A percentile compares a stretch with the other conserved stretches of the same genome.
These are phyloP conservation scores for Candida morakotiae DNA, from an alignment of 805 yeast species.

Conservation along the genomic window DNA sequence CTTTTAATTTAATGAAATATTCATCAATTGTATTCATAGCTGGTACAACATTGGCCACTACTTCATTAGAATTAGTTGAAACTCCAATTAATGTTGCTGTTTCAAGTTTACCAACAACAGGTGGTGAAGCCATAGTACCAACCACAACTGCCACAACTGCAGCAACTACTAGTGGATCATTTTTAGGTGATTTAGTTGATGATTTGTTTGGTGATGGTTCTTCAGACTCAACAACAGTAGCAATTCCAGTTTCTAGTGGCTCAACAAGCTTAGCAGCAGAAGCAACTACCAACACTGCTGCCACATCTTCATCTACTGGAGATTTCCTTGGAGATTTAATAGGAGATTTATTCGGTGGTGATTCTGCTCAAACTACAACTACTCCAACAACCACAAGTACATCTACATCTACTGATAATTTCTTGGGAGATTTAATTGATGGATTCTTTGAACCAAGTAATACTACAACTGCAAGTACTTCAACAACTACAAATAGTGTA, in stretches of 20 bases:
- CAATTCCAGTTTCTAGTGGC: background rate
- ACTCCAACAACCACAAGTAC: constrained; percentile 1
- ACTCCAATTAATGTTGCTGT: constrained; percentile 1
- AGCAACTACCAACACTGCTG: background rate
- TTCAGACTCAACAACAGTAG: background rate
- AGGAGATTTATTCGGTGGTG: constrained; percentile 5
- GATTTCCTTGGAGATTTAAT: constrained; percentile 2
- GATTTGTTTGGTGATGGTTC: constrained; percentile 1
- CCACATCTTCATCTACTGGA: background rate
- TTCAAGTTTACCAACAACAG: background rate
- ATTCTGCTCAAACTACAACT: background rate
- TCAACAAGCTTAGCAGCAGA: background rate
- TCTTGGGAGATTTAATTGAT: background rate
- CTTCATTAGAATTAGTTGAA: background rate
- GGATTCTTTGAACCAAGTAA: constrained; percentile 1
- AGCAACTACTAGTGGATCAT: background rate
- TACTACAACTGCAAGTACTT: constrained; percentile 1
- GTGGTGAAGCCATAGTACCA: constrained; percentile 4
- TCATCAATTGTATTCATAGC: constrained; percentile 1
- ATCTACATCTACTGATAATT: background rate
- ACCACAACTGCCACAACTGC: constrained; percentile 1
- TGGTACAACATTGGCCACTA: constrained; percentile 2
- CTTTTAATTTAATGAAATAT: constrained; percentile 3
- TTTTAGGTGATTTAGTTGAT: constrained; percentile 2
- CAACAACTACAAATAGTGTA: background rate